These are phyloP conservation scores for Madurella fahalii DNA, from an alignment of 2,329 filamentous ascomycete genomes.

Conservation along the genomic window DNA sequence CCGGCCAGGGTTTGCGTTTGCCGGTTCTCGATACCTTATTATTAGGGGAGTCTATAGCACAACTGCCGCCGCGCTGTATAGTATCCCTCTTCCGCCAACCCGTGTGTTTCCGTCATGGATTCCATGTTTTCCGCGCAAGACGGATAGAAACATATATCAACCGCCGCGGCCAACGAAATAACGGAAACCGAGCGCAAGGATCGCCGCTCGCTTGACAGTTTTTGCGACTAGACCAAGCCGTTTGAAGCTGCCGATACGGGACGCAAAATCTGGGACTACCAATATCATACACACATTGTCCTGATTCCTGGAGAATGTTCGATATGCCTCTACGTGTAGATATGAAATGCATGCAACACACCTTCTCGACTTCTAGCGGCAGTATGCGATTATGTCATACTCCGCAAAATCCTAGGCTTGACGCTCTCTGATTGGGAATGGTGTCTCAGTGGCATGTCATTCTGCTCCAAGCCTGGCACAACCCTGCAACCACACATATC, in stretches of 20 bases:
- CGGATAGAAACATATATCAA: not conserved
- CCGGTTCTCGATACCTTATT: too few relatives aligned
- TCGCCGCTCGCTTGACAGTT: not conserved
- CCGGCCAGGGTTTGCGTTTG: too few relatives aligned
- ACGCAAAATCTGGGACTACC: not conserved
- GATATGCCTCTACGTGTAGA: not conserved
- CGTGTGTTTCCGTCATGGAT: not conserved
- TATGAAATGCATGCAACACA: conserved; percentile 4
- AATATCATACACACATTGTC: not conserved
- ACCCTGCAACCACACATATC: conserved; percentile 10
- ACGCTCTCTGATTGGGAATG: conserved; percentile 14
- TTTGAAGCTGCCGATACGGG: not conserved
- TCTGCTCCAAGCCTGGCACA: conserved; percentile 9
- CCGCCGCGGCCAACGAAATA: not conserved
- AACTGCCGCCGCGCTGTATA: too few relatives aligned
- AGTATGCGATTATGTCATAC: conserved; percentile 21
- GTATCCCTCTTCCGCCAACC: not conserved
- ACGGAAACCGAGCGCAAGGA: not conserved
- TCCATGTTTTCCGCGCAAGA: not conserved
- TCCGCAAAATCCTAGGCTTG: not conserved
- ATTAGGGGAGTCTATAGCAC: too few relatives aligned
- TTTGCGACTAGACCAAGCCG: not conserved
- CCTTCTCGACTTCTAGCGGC: not conserved
- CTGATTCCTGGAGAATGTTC: not conserved
- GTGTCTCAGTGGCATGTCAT: conserved; percentile 9